Evolutionary conservation across 768 basidiomycete species (phyloP).

Genomic region (Inosperma sp.): DNA sequence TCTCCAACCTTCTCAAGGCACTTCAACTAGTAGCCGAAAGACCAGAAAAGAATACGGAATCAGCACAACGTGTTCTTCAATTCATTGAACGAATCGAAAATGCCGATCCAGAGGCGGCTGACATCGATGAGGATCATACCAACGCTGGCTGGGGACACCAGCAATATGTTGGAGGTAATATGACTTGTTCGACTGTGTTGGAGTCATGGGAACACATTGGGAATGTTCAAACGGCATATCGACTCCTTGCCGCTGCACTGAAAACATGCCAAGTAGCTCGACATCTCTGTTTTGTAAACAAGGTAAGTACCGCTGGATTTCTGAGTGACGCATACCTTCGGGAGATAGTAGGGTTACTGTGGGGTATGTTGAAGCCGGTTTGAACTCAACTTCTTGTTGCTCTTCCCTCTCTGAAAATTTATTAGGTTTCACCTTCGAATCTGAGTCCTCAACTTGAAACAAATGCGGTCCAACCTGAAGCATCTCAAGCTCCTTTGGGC

Average conservation of each 20-base stretch:
- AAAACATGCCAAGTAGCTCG: slow-evolving; percentile 8
- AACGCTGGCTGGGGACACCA: slow-evolving; percentile 8
- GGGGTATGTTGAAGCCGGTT: no score
- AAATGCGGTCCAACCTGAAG: no score
- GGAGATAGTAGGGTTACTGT: neutral
- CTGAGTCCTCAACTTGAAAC: no score
- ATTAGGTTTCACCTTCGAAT: no score
- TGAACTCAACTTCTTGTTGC: no score
- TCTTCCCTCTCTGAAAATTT: no score
- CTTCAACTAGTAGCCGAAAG: neutral
- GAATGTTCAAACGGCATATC: neutral
- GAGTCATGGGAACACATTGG: slow-evolving; percentile 4
- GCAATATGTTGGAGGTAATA: neutral
- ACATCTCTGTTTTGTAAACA: slow-evolving; percentile 1
- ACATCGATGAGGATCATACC: neutral
- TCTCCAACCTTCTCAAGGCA: neutral
- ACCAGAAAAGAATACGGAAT: neutral
- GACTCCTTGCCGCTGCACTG: slow-evolving; percentile 7
- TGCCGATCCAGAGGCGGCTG: neutral
- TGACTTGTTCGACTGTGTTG: neutral
- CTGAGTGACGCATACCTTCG: slow-evolving; percentile 7
- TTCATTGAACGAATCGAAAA: neutral
- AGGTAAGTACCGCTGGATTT: neutral
- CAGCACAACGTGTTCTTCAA: neutral
- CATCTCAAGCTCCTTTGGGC: no score